These are phyloP conservation scores for Apiospora sp. DNA, from an alignment of 2,329 filamentous ascomycete genomes.

Conservation along the genomic window DNA sequence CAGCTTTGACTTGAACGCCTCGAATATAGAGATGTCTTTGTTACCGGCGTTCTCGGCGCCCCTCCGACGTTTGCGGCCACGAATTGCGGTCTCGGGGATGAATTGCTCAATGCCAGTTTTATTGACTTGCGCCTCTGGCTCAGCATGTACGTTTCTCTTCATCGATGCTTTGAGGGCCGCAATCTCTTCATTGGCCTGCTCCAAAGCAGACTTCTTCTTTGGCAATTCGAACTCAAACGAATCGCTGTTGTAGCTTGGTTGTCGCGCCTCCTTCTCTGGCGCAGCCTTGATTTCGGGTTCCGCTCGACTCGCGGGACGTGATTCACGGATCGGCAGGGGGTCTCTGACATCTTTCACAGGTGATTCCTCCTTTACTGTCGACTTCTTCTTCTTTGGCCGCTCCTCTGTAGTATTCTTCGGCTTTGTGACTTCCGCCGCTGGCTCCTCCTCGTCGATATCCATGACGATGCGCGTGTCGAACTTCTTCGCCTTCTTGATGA, in stretches of 20 bases:
- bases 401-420: conserved; percentile 39
- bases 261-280: conserved; percentile 28
- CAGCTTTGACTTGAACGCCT: conserved; percentile 81
- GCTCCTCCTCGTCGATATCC: conserved; percentile 58
- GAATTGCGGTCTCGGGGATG: conserved; percentile 75
- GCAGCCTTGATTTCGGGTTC: conserved; percentile 26
- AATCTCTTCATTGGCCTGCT: conserved; percentile 81
- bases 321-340: conserved; percentile 40
- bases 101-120: conserved; percentile 76
- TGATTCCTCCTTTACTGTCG: conserved; percentile 22
- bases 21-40: conserved; percentile 76
- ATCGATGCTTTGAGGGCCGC: conserved; percentile 83
- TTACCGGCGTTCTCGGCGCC: conserved; percentile 59
- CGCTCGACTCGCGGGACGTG: conserved; percentile 31
- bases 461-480: conserved; percentile 80
- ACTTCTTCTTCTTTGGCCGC: conserved; percentile 39
- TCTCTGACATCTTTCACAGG: conserved; percentile 13
- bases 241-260: conserved; percentile 27
- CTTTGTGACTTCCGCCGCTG: conserved; percentile 41
- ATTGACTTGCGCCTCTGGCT: conserved; percentile 63
- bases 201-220: conserved; percentile 61
- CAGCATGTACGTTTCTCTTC: conserved; percentile 67
- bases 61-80: conserved; percentile 73
- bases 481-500: conserved; percentile 74
- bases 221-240: conserved; percentile 37